Conservation (phyloP, 2,329 filamentous ascomycete genomes). For the Paecilomyces sp. region DNA sequence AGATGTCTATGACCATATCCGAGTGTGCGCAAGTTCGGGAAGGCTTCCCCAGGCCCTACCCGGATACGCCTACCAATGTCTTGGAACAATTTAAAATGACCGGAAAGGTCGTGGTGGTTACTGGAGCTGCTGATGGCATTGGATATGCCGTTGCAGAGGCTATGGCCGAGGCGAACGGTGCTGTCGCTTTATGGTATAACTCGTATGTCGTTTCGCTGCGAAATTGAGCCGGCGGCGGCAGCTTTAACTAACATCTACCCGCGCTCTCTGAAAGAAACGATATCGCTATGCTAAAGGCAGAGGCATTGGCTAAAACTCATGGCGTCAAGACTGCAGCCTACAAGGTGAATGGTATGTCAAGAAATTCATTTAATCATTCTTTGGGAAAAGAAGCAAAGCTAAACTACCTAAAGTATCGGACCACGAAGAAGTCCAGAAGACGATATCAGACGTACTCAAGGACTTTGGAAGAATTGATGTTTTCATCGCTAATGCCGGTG, state of each 20-base stretch:
- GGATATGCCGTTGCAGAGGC: neutral
- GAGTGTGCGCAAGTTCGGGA: neutral
- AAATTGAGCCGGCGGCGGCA: neutral
- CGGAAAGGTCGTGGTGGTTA: neutral
- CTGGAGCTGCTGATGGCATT: neutral
- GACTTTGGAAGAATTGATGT: constrained; percentile 40
- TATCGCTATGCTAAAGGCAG: constrained; percentile 28
- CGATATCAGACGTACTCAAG: constrained; percentile 25
- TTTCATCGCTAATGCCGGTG: constrained; percentile 39
- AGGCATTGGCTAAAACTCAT: constrained; percentile 25
- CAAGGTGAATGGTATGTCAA: constrained; percentile 31
- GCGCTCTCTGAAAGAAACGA: constrained; percentile 17
- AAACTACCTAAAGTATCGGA: constrained; percentile 33
- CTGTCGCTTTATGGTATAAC: neutral
- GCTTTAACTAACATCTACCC: neutral
- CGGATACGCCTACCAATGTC: neutral
- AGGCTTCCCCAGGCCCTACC: neutral
- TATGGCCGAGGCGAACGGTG: neutral
- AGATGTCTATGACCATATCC: neutral
- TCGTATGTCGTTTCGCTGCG: neutral
- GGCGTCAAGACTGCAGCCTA: constrained; percentile 35
- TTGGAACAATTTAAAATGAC: neutral
- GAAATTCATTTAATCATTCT: neutral
- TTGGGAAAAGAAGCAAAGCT: neutral
- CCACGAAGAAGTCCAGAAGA: constrained; percentile 25